Conservation (phyloP, 176 grass and related monocot genomes). For the Typha latifolia region DNA sequence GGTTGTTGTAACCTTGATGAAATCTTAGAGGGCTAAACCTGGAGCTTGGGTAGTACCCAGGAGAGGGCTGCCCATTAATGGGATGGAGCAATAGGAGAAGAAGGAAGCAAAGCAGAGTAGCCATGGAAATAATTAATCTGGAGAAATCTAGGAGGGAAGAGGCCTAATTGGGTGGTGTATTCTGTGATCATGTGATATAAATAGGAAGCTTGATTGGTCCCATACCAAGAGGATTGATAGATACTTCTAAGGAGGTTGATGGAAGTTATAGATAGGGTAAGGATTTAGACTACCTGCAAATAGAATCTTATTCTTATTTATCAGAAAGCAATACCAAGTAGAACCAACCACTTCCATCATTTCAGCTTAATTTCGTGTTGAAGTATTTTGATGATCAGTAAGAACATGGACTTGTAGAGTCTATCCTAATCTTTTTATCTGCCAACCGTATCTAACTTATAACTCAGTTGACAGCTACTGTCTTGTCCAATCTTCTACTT, state of each 20-base stretch:
- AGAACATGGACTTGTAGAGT: neutral
- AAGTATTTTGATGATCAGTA: neutral
- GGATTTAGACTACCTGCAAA: no score
- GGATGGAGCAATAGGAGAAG: conserved; percentile 14
- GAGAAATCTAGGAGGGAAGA: neutral
- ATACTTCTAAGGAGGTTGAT: neutral
- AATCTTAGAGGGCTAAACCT: conserved; percentile 35
- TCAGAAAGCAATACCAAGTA: neutral
- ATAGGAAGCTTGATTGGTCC: neutral
- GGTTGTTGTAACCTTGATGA: conserved; percentile 38
- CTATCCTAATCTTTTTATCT: no score
- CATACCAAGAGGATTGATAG: neutral
- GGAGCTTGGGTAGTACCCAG: conserved; percentile 65
- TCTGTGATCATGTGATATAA: neutral
- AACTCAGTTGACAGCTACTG: no score
- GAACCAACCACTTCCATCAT: conserved; percentile 1
- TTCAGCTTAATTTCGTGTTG: neutral
- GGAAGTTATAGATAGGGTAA: neutral
- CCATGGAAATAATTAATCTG: neutral
- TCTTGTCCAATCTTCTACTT: no score
- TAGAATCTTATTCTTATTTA: neutral
- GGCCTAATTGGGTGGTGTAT: neutral
- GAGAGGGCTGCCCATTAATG: conserved; percentile 54
- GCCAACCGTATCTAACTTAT: no score
- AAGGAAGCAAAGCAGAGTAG: conserved; percentile 14